Conservation (phyloP, 495 filamentous ascomycete species). For the Hypoxylon perforatum region DNA sequence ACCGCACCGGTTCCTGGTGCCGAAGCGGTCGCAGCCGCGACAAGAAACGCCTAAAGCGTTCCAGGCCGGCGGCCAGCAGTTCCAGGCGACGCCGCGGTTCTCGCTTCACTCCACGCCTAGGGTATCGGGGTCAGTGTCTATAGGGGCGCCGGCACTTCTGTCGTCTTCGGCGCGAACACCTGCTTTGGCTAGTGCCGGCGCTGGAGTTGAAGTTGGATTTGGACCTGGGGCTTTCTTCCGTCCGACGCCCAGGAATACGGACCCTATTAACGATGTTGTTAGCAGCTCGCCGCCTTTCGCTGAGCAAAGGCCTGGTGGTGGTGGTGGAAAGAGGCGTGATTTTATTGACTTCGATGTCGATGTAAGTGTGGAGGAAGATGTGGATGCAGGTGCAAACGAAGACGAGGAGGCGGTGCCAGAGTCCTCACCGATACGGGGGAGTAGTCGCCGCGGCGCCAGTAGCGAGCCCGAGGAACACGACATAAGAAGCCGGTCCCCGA, state of each 20-base stretch:
- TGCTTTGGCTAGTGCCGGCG: slow-evolving; percentile 29
- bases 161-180: slow-evolving; percentile 33
- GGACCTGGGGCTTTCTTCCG: slow-evolving; percentile 26
- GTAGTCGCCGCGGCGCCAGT: slow-evolving; percentile 3
- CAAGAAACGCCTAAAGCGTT: slow-evolving; percentile 46
- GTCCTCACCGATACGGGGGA: slow-evolving; percentile 32
- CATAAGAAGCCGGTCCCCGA: slow-evolving; percentile 23
- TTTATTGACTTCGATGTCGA: slow-evolving; percentile 44
- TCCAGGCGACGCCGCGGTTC: slow-evolving; percentile 57
- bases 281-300: slow-evolving; percentile 39
- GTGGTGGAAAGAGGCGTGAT: slow-evolving; percentile 30
- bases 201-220: slow-evolving; percentile 19
- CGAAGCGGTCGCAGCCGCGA: slow-evolving; percentile 50
- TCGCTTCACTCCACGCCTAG: slow-evolving; percentile 44
- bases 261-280: slow-evolving; percentile 35
- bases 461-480: slow-evolving; percentile 24
- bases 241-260: slow-evolving; percentile 35
- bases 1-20: slow-evolving; percentile 54
- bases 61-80: slow-evolving; percentile 44
- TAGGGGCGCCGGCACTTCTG: slow-evolving; percentile 31
- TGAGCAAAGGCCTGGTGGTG: not conserved
- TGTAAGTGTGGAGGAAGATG: no score
- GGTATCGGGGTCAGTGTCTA: slow-evolving; percentile 1
- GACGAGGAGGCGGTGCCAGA: slow-evolving; percentile 41
- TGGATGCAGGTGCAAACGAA: slow-evolving; percentile 36